These are phyloP conservation scores for Penicillium malachiteum DNA, from an alignment of 495 filamentous ascomycete genomes.

Conservation along the genomic window DNA sequence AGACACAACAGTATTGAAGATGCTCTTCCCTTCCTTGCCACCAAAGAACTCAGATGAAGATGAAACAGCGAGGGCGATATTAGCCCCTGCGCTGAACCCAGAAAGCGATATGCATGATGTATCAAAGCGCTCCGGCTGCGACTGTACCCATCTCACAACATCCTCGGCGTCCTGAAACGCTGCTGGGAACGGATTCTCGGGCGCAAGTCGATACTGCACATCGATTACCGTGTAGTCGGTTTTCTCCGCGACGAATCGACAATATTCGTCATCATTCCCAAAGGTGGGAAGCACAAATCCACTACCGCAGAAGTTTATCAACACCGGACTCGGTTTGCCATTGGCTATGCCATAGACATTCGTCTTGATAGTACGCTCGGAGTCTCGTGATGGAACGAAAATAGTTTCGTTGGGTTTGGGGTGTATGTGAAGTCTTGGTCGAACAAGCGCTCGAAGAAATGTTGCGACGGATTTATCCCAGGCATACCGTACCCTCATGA, in stretches of 20 bases:
- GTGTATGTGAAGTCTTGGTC: constrained; percentile 18
- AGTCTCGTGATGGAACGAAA: constrained; percentile 39
- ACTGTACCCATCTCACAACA: constrained; percentile 35
- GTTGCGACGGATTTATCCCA: constrained; percentile 16
- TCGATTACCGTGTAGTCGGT: constrained; percentile 45
- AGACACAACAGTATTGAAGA: constrained; percentile 36
- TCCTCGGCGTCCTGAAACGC: constrained; percentile 68
- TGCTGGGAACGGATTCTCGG: constrained; percentile 72
- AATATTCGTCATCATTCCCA: constrained; percentile 43
- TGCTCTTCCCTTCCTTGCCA: constrained; percentile 9
- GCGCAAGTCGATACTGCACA: constrained; percentile 75
- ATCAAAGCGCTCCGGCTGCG: constrained; percentile 35
- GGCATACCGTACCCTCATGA: constrained; percentile 15
- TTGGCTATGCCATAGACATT: constrained; percentile 41
- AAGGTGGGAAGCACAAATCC: constrained; percentile 40
- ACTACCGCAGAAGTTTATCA: constrained; percentile 46
- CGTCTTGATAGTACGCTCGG: constrained; percentile 39
- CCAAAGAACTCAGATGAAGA: constrained; percentile 31
- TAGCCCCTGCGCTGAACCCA: constrained; percentile 48
- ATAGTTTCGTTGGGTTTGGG: constrained; percentile 35
- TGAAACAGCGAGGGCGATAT: constrained; percentile 37
- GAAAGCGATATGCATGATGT: constrained; percentile 36
- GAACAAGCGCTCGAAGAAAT: constrained; percentile 20
- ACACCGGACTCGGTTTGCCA: constrained; percentile 30
- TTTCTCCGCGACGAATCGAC: constrained; percentile 31